These are phyloP conservation scores for Thinopyrum elongatum DNA, from an alignment of 176 grass and related monocot genomes.

Conservation along the genomic window DNA sequence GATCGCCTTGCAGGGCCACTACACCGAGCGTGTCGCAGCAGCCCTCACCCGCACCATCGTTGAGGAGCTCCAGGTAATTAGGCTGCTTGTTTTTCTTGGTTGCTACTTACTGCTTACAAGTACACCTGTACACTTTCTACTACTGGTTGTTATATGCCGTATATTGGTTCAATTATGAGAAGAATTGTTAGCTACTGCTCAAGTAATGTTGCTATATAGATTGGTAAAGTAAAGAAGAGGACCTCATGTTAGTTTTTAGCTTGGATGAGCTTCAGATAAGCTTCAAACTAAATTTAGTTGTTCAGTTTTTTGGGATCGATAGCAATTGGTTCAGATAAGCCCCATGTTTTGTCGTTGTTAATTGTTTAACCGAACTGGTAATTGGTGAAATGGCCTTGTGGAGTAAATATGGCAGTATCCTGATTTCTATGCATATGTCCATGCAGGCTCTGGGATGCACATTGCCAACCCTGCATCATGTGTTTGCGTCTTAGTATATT, in stretches of 20 bases:
- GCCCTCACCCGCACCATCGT: conserved; percentile 82
- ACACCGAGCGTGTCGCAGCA: conserved; percentile 89
- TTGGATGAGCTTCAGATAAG: neutral
- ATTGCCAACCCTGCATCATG: neutral
- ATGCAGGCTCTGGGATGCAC: neutral
- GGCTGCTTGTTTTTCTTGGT: neutral
- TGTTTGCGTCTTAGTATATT: conserved; percentile 17
- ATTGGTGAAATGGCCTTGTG: neutral
- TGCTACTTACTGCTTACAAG: neutral
- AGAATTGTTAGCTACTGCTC: conserved; percentile 7
- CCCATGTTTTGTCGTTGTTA: neutral
- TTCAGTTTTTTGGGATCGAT: neutral
- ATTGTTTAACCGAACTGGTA: neutral
- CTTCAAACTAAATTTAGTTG: neutral
- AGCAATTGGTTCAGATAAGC: neutral
- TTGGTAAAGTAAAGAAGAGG: neutral
- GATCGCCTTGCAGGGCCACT: conserved; percentile 72
- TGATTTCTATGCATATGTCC: neutral
- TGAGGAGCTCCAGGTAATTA: conserved; percentile 76
- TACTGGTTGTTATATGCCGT: neutral
- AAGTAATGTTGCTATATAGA: neutral
- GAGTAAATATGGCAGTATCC: neutral
- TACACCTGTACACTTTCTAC: neutral
- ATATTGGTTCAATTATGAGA: neutral
- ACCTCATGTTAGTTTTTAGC: neutral